Evolutionary conservation across 2,329 filamentous ascomycete species (phyloP).

Genomic region (Polytolypa hystricis): DNA sequence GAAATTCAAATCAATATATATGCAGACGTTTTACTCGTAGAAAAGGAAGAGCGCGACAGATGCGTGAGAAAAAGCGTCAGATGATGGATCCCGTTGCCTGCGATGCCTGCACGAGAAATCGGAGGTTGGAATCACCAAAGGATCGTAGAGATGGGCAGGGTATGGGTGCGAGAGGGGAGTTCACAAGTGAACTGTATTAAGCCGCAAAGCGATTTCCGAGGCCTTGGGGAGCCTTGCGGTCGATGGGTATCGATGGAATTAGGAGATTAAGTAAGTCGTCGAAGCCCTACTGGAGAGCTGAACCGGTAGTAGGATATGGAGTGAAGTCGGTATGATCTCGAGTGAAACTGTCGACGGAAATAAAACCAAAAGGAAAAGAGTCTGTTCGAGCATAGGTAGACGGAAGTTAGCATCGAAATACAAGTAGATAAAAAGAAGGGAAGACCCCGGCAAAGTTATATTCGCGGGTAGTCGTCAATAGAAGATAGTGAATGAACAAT

Average conservation of each 20-base stretch:
- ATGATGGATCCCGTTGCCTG: not conserved
- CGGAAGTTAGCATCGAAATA: not conserved
- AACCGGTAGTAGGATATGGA: not conserved
- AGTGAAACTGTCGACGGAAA: not conserved
- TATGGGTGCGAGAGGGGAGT: not conserved
- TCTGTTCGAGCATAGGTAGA: not conserved
- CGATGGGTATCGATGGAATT: not conserved
- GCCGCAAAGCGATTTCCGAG: too few relatives aligned
- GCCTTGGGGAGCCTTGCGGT: not conserved
- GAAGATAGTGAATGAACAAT: too few relatives aligned
- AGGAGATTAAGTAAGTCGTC: not conserved
- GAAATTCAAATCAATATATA: slow-evolving; percentile 17
- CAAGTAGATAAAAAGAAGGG: not conserved
- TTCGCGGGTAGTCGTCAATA: too few relatives aligned
- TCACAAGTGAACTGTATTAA: too few relatives aligned
- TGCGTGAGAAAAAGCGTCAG: not conserved
- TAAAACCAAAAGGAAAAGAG: not conserved
- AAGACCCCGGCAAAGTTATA: not conserved
- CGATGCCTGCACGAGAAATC: too few relatives aligned
- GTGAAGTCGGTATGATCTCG: not conserved
- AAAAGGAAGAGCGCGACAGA: not conserved
- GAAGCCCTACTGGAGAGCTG: too few relatives aligned
- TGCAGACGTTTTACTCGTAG: slow-evolving; percentile 10
- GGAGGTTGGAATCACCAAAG: not conserved
- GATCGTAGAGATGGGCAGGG: not conserved